These are phyloP conservation scores for Tillandsia leiboldiana DNA, from an alignment of 176 grass and related monocot genomes.

Conservation along the genomic window DNA sequence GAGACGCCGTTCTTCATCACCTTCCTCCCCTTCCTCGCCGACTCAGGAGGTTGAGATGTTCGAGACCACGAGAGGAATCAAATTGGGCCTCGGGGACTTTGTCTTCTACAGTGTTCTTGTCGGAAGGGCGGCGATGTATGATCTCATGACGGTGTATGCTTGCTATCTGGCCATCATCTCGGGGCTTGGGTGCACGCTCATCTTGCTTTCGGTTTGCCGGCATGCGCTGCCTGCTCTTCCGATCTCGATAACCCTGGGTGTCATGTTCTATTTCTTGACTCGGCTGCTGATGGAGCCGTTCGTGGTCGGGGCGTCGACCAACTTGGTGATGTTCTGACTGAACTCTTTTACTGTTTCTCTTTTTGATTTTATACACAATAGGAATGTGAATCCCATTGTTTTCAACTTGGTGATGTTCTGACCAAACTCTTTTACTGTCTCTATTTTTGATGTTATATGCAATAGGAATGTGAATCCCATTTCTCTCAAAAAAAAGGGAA, in stretches of 20 bases:
- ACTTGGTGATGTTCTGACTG: slow-evolving; percentile 91
- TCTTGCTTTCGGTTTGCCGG: slow-evolving; percentile 69
- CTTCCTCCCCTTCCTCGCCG: slow-evolving; percentile 19
- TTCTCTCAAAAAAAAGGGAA: not conserved
- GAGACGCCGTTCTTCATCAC: not conserved
- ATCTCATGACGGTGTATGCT: slow-evolving; percentile 97
- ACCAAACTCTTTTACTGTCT: slow-evolving; percentile 10
- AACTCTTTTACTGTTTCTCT: slow-evolving; percentile 3
- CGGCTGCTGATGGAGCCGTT: slow-evolving; percentile 92
- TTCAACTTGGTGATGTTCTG: slow-evolving; percentile 89
- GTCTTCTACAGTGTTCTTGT: slow-evolving; percentile 96
- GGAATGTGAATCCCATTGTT: not conserved
- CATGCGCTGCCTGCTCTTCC: slow-evolving; percentile 89
- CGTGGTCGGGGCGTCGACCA: slow-evolving; percentile 62
- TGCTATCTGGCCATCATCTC: slow-evolving; percentile 97
- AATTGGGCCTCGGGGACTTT: slow-evolving; percentile 86
- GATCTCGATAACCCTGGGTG: slow-evolving; percentile 64
- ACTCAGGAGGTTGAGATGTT: slow-evolving; percentile 51
- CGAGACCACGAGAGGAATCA: slow-evolving; percentile 77
- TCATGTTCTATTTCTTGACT: slow-evolving; percentile 96
- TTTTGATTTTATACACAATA: not conserved
- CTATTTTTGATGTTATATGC: not conserved
- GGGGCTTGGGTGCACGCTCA: slow-evolving; percentile 94
- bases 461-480: not conserved
- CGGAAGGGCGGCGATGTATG: slow-evolving; percentile 95